A percentile compares a stretch with the other conserved stretches of the same genome.
Conservation (phyloP, 306 rosid species). For the Lablab purpureus region DNA sequence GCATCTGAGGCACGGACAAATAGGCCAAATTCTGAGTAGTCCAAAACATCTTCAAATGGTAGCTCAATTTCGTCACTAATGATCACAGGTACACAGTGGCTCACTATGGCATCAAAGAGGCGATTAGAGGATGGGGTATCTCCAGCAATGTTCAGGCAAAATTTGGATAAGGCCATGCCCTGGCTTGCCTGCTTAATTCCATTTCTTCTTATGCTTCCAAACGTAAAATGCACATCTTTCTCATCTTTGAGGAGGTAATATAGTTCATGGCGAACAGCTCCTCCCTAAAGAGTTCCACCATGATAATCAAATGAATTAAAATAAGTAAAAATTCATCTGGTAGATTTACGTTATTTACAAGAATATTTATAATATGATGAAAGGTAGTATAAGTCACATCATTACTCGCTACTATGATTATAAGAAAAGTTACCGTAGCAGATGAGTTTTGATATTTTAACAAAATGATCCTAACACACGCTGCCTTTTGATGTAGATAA, state of each 20-base stretch:
- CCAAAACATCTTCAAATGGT: constrained; percentile 84
- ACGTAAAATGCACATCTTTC: constrained; percentile 21
- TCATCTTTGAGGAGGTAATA: constrained; percentile 23
- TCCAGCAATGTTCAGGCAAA: constrained; percentile 6
- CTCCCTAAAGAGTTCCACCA: constrained; percentile 6
- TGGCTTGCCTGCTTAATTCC: background rate
- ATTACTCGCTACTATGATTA: background rate
- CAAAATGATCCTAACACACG: background rate
- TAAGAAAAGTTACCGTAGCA: background rate
- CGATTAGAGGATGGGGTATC: constrained; percentile 29
- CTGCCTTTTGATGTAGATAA: background rate
- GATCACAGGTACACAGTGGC: constrained; percentile 72
- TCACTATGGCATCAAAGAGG: constrained; percentile 26
- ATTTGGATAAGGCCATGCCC: constrained; percentile 24
- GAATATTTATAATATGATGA: background rate
- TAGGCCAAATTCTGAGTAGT: constrained; percentile 82
- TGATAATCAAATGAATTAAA: constrained; percentile 8
- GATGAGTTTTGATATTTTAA: background rate
- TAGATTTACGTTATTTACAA: background rate
- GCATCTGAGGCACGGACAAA: constrained; percentile 70
- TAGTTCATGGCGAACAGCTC: constrained; percentile 13
- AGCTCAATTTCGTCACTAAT: constrained; percentile 89
- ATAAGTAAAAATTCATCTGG: background rate
- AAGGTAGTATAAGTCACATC: background rate
- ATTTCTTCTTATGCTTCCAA: background rate